Base-by-base conservation (phyloP, 805 yeast species). In the Yamadazyma akitaensis region DNA sequence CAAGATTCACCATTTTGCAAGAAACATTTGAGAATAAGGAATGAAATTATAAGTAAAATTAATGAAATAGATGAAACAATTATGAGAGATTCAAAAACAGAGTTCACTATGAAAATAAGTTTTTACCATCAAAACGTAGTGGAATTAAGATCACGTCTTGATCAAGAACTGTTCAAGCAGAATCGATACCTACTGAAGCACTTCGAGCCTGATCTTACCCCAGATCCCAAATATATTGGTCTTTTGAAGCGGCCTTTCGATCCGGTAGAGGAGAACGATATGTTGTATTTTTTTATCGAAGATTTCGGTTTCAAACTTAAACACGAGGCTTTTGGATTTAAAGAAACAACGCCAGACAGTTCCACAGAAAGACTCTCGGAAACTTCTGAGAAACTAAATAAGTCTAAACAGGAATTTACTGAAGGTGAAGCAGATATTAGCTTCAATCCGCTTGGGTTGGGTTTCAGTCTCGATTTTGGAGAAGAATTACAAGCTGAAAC, bases 21-120 rank as follows among this genome's bases (percentile, higher is more conserved):
- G 42, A 42, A 21, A 10, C 55, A 51, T 43, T 57, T 56, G 32
- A 53, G 49, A 32, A 44, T 51, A 24, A 52, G 73, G 42, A 67
- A 70, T 49, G 49, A 56, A 21, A 39, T 67, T 32, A 60, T 71
- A 7, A 53, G 56, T 31, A 55, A 49, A 17, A 61, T 70, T 38
- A 71, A 71, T 53, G 57, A 59, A 26, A 58, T 66, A 21, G 58
- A 65, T 31, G 75, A 71, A 36, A 44, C 51, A 12, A 59, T 61
- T 13, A 51, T 63, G 55, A 44, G 47, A 36, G 66, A 55, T 35
- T 51, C 57, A 14, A 60, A 54, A 21, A 53, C 50, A 18, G 63
- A 56, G 2, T 65, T 67, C 42, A 66, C 58, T 13, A 35, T 51
- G 14, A 57, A 57, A 13, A 61, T 61, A 11, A 56, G 54, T 18